Evolutionary conservation across 2,329 filamentous ascomycete genomes (phyloP).

Genomic region (Trichophyton simii): DNA sequence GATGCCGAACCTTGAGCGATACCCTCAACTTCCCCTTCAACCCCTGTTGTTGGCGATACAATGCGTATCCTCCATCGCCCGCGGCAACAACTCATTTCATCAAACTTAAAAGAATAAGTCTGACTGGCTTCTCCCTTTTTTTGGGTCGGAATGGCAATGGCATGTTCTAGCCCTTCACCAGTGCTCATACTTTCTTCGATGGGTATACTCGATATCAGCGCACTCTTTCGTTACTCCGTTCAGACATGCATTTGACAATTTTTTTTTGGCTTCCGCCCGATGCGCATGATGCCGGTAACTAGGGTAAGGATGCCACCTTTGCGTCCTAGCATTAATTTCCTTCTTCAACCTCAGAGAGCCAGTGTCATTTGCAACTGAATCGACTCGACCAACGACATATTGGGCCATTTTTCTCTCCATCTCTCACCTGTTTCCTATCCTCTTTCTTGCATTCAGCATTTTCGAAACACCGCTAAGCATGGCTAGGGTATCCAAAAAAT

Average conservation of each 20-base stretch:
- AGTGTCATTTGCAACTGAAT: neutral
- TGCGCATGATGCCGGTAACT: neutral
- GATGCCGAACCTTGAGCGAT: slow-evolving; percentile 26
- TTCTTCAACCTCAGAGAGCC: neutral
- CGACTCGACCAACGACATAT: neutral
- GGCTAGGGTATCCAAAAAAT: neutral
- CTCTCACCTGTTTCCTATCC: neutral
- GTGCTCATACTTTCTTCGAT: neutral
- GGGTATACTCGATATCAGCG: neutral
- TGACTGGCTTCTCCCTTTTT: neutral
- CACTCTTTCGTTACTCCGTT: neutral
- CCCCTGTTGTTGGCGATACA: neutral
- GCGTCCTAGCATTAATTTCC: neutral
- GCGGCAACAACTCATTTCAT: neutral
- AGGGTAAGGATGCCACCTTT: neutral
- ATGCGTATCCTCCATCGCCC: neutral
- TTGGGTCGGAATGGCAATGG: neutral
- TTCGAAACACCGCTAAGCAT: neutral
- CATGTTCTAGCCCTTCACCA: neutral
- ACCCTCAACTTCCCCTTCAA: neutral
- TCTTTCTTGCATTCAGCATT: neutral
- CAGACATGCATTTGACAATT: neutral
- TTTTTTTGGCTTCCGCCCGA: neutral
- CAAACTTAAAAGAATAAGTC: neutral
- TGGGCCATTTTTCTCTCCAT: neutral